Conservation (phyloP, 2,329 filamentous ascomycete genomes). For the Periconia sp. region DNA sequence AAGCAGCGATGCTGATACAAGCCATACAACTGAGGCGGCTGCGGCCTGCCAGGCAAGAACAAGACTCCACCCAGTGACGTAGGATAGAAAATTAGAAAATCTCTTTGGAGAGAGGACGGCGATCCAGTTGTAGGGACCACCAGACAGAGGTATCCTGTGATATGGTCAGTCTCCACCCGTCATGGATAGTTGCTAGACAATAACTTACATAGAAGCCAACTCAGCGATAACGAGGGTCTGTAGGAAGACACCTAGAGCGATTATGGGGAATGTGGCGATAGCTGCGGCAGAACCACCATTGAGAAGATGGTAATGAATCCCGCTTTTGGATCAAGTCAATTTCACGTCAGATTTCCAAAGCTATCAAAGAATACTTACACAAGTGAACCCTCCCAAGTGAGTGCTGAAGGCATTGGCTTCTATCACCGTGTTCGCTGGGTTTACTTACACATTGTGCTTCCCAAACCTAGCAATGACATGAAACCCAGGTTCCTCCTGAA, state of each 20-base stretch:
- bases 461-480: conserved; percentile 14
- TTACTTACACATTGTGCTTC: conserved; percentile 5
- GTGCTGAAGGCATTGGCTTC: no score
- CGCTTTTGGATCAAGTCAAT: conserved; percentile 8
- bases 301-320: conserved; percentile 5
- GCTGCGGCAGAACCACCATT: conserved; percentile 19
- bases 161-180: neutral
- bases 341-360: conserved; percentile 12
- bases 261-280: conserved; percentile 16
- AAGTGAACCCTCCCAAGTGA: neutral
- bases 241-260: conserved; percentile 16
- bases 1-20: neutral
- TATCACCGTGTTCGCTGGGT: no score
- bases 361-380: conserved; percentile 3
- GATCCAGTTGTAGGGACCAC: conserved; percentile 62
- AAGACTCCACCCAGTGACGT: conserved; percentile 9
- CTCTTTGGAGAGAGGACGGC: conserved; percentile 56
- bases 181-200: neutral
- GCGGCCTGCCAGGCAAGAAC: conserved; percentile 11
- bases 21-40: neutral
- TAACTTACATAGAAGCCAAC: conserved; percentile 14
- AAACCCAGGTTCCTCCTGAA: conserved; percentile 18
- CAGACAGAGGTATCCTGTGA: conserved; percentile 51
- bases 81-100: conserved; percentile 11
- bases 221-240: conserved; percentile 20